These are phyloP conservation scores for Calendula officinalis DNA, from an alignment of 129 eudicot species.

Conservation along the genomic window DNA sequence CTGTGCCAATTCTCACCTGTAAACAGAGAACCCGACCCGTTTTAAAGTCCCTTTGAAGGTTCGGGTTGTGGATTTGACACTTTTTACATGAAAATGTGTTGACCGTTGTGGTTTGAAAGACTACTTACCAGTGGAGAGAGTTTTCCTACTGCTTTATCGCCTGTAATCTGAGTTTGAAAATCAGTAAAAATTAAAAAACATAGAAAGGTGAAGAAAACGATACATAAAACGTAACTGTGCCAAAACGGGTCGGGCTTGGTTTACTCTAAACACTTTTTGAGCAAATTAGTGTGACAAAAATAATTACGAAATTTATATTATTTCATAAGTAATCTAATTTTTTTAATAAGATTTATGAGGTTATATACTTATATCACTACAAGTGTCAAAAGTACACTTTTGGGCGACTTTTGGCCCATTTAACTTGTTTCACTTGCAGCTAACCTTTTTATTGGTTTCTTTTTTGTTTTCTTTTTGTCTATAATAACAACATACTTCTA, in stretches of 20 bases:
- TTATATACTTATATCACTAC: too few species aligned
- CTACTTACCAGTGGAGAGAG: conserved; percentile 80
- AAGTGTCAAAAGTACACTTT: not conserved
- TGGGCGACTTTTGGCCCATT: not conserved
- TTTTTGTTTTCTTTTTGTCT: too few species aligned
- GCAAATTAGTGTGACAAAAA: not conserved
- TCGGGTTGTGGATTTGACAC: not conserved
- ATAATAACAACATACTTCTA: too few species aligned
- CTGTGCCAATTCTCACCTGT: conserved; percentile 77
- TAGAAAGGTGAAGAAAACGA: not conserved
- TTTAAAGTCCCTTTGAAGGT: conserved; percentile 2
- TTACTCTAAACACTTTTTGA: not conserved
- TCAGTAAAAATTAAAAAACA: not conserved
- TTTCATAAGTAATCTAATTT: not conserved
- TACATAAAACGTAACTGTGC: not conserved
- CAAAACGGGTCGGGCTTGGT: conserved; percentile 2
- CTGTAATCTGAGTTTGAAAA: conserved; percentile 56
- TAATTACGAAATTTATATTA: not conserved
- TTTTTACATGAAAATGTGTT: not conserved
- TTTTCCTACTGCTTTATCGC: conserved; percentile 74
- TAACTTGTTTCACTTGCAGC: not conserved
- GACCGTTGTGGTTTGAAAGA: conserved; percentile 11
- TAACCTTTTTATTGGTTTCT: too few species aligned
- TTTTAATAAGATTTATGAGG: not conserved
- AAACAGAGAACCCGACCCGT: not conserved